Evolutionary conservation across 2,329 filamentous ascomycete genomes (phyloP).

Genomic region (Ceratocystis eucalypticola): DNA sequence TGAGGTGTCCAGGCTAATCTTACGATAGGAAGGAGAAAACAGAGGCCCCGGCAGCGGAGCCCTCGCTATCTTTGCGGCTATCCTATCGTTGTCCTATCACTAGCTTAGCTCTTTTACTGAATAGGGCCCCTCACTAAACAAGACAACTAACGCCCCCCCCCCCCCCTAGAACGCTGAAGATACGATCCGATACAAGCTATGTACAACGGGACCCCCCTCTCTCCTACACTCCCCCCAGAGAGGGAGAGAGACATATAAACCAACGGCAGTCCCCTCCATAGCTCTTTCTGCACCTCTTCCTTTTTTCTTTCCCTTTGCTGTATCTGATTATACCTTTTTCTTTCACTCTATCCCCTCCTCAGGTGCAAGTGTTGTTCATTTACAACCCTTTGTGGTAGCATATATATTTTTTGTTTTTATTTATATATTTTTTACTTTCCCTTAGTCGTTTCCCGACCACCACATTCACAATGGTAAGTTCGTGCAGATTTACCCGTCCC

Average conservation of each 20-base stretch:
- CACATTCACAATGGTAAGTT: conserved; percentile 16
- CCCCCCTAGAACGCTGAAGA: background rate
- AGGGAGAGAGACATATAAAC: conserved; percentile 15
- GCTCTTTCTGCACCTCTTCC: background rate
- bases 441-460: conserved; percentile 10
- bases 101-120: background rate
- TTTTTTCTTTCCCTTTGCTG: conserved; percentile 16
- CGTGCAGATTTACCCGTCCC: background rate
- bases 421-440: conserved; percentile 12
- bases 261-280: conserved; percentile 3
- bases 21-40: background rate
- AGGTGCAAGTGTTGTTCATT: conserved; percentile 12
- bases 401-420: conserved; percentile 9
- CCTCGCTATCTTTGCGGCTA: conserved; percentile 6
- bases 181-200: conserved; percentile 1
- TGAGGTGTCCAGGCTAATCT: background rate
- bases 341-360: conserved; percentile 5
- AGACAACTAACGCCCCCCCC: background rate
- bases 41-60: conserved; percentile 8
- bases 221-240: background rate
- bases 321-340: conserved; percentile 13
- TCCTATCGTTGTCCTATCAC: background rate
- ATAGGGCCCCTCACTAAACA: background rate
- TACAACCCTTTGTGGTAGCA: conserved; percentile 3
- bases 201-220: background rate